Evolutionary conservation across 495 filamentous ascomycete genomes (phyloP).

Genomic region (Letharia columbiana): DNA sequence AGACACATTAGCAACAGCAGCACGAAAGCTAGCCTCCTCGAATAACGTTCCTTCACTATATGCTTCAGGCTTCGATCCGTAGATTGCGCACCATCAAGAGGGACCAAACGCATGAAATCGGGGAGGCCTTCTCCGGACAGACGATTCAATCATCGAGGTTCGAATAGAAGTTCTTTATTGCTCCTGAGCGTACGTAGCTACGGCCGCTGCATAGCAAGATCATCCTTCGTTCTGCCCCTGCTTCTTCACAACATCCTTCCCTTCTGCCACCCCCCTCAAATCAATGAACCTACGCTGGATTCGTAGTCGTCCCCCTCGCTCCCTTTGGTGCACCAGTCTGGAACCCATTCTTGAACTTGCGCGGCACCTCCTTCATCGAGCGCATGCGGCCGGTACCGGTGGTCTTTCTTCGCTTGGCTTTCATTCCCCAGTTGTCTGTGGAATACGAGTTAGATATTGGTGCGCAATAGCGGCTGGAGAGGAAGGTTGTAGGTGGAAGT

Average conservation of each 20-base stretch:
- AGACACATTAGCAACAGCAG: neutral
- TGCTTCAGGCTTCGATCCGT: neutral
- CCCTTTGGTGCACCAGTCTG: slow-evolving; percentile 82
- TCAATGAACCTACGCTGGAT: slow-evolving; percentile 27
- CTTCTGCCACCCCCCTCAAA: neutral
- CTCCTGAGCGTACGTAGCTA: neutral
- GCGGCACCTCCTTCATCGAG: slow-evolving; percentile 79
- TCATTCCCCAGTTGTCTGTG: slow-evolving; percentile 97
- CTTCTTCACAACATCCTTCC: neutral
- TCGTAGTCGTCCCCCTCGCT: slow-evolving; percentile 46
- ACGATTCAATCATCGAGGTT: neutral
- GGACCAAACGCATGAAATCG: neutral
- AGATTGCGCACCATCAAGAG: neutral
- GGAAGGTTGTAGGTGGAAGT: neutral
- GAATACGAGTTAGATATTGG: neutral
- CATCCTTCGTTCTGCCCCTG: neutral
- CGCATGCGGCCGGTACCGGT: slow-evolving; percentile 90
- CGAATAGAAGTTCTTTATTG: neutral
- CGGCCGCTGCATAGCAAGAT: neutral
- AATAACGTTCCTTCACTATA: neutral
- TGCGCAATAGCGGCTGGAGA: neutral
- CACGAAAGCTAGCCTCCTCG: neutral
- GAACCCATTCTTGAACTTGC: slow-evolving; percentile 95
- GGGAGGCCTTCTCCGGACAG: neutral
- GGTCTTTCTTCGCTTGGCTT: slow-evolving; percentile 99